Percentiles rank a stretch among this genome's conserved stretches.
phyloP scores from a whole-genome alignment of 768 basidiomycete genomes.

The Xerocomus spinulosus region DNA sequence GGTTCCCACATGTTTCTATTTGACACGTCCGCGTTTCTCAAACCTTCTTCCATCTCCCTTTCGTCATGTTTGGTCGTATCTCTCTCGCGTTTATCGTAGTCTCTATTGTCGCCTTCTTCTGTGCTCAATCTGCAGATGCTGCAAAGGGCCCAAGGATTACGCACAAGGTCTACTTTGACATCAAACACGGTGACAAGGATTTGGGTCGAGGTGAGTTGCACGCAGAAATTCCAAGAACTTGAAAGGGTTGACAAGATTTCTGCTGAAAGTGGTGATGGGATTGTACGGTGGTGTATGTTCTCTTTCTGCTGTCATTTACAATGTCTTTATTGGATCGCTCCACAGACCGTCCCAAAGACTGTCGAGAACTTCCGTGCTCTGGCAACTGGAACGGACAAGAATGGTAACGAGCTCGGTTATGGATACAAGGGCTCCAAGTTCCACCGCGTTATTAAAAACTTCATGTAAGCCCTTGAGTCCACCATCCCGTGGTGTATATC shows the following conservation, averaged over 20 bases:
- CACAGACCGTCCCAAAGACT: slow-evolving; percentile 90
- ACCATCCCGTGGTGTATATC: not conserved
- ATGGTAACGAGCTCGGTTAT: slow-evolving; percentile 60
- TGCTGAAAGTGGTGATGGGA: slow-evolving; percentile 66
- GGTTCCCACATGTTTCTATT: slow-evolving; percentile 17
- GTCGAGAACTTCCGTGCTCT: slow-evolving; percentile 97
- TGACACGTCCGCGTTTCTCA: slow-evolving; percentile 24
- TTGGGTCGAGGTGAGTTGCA: slow-evolving; percentile 68
- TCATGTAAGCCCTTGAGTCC: slow-evolving; percentile 56
- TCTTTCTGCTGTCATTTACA: not conserved
- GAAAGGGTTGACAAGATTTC: slow-evolving; percentile 5
- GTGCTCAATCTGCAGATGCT: slow-evolving; percentile 68
- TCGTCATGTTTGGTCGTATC: slow-evolving; percentile 54
- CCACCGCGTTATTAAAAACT: slow-evolving; percentile 93
- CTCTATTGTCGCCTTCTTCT: slow-evolving; percentile 65
- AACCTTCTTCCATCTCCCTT: too few species aligned
- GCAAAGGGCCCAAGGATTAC: slow-evolving; percentile 88
- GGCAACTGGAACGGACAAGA: slow-evolving; percentile 74
- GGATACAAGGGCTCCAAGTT: slow-evolving; percentile 96
- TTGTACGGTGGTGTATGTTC: slow-evolving; percentile 79
- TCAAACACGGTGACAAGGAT: slow-evolving; percentile 85
- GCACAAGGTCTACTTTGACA: slow-evolving; percentile 91
- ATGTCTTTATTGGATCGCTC: not conserved
- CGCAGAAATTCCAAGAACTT: not conserved
- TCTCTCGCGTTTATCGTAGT: slow-evolving; percentile 59